These are phyloP conservation scores for Ceratocystis albifundus DNA, from an alignment of 2,329 filamentous ascomycete genomes.

Conservation along the genomic window DNA sequence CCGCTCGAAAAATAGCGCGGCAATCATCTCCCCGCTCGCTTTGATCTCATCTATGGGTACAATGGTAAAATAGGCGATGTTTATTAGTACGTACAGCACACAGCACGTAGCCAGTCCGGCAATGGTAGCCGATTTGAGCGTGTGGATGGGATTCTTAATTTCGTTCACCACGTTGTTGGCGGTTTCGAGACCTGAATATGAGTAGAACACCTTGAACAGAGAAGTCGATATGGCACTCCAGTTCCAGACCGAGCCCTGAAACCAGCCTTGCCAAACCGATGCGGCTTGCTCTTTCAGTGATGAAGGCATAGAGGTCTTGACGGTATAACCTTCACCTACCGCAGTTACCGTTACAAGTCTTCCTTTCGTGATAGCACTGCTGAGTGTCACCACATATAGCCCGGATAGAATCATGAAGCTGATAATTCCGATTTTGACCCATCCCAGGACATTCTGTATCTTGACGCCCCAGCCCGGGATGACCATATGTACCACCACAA, in stretches of 20 bases:
- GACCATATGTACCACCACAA: constrained; percentile 49
- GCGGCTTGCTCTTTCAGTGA: not conserved
- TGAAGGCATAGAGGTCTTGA: not conserved
- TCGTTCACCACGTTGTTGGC: constrained; percentile 61
- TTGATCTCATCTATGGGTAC: constrained; percentile 57
- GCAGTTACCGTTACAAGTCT: not conserved
- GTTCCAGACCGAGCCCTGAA: constrained; percentile 56
- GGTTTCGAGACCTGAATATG: constrained; percentile 55
- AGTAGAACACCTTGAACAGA: constrained; percentile 58
- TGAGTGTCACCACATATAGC: constrained; percentile 44
- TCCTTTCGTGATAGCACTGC: not conserved
- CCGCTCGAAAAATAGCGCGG: constrained; percentile 54
- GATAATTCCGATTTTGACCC: constrained; percentile 50
- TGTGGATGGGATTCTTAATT: constrained; percentile 55
- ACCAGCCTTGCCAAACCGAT: constrained; percentile 42
- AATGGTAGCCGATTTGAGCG: constrained; percentile 50
- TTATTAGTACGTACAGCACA: constrained; percentile 54
- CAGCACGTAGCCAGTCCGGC: constrained; percentile 50
- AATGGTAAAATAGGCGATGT: constrained; percentile 51
- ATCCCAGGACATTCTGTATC: constrained; percentile 51
- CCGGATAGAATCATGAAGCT: constrained; percentile 51
- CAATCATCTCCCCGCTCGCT: constrained; percentile 54
- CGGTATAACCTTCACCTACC: constrained; percentile 6
- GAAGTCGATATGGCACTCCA: constrained; percentile 56
- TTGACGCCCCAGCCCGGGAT: constrained; percentile 46